Evolutionary conservation across 108 stramenopile species (phyloP), one percentile per base, ranked within the genome.

Genomic region (Ochromonas danica): DNA sequence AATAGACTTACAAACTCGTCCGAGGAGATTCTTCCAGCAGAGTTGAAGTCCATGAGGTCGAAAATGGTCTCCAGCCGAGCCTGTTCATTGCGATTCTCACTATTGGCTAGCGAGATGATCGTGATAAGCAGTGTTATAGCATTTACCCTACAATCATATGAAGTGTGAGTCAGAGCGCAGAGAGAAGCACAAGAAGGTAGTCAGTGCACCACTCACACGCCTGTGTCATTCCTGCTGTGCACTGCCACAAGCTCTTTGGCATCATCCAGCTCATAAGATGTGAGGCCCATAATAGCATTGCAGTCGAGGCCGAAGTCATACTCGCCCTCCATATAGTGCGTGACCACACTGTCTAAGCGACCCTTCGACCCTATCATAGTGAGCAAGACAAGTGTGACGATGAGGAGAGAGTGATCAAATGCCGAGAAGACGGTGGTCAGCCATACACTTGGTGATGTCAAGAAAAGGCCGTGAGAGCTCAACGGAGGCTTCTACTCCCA

Each of bases 21-120:
- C 33, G 6, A 36, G 6, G 63, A 67, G 6, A 67, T 67, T 35
- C 31, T 3, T 31, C 63, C 63, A 67, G 17, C 31, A 14, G 6
- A 14, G 35, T 33, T 67, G 31, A 67, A 67, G 63, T 67, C 63
- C 63, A 67, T 67, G 17, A 67, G 6, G 25, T 67, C 63, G 25
- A 67, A 67, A 31, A 67, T 31, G 6, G 35, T 31, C 63, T 67
- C 63, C 35, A 36, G 27, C 31, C 63, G 17, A 28, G 10, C 33
- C 63, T 14, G 10, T 33, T 67, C 63, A 36, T 67, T 36, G 6
- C 63, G 63, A 36, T 25, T 67, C 3, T 67, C 63, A 31, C 63
- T 33, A 36, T 67, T 67, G 17, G 14, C 63, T 10, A 67, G 35
- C 6, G 33, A 67, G 6, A 67, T 36, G 63, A 67, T 35, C 6